Conservation (phyloP, 805 yeast species). For the Cephaloascus albidus region DNA sequence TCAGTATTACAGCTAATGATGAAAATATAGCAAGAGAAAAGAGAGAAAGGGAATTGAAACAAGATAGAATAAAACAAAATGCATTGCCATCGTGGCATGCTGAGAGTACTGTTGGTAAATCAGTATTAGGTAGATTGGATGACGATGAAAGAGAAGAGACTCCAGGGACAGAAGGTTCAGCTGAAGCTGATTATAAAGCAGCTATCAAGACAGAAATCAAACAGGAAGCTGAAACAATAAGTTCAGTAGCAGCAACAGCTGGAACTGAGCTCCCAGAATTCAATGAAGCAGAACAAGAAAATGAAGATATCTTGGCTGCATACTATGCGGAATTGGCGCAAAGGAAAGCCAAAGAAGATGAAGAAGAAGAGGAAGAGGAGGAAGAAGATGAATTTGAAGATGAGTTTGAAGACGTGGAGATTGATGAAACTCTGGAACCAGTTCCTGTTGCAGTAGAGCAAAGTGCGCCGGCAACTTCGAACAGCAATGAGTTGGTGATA, state of each 20-base stretch:
- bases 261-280: slow-evolving; percentile 1
- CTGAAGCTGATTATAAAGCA: slow-evolving; percentile 1
- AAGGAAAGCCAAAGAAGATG: slow-evolving; percentile 14
- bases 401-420: slow-evolving; percentile 5
- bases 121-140: slow-evolving; percentile 45
- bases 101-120: slow-evolving; percentile 78
- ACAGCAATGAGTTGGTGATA: not conserved
- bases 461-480: not conserved
- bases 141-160: slow-evolving; percentile 32
- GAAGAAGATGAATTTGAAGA: slow-evolving; percentile 12
- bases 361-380: slow-evolving; percentile 17
- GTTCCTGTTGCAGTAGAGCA: not conserved
- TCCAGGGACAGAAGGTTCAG: slow-evolving; percentile 8
- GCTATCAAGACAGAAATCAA: slow-evolving; percentile 11
- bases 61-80: slow-evolving; percentile 73
- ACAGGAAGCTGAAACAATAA: slow-evolving; percentile 3
- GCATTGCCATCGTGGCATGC: slow-evolving; percentile 97
- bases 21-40: slow-evolving; percentile 62
- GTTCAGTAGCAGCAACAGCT: not conserved
- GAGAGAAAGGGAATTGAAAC: slow-evolving; percentile 57
- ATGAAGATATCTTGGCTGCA: slow-evolving; percentile 12
- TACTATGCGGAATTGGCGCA: slow-evolving; percentile 14
- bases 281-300: slow-evolving; percentile 5
- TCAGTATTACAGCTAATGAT: slow-evolving; percentile 82
- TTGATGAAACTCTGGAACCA: not conserved